phyloP scores from a whole-genome alignment of 2,329 filamentous ascomycete species.

The Fusarium pseudonygamai region DNA sequence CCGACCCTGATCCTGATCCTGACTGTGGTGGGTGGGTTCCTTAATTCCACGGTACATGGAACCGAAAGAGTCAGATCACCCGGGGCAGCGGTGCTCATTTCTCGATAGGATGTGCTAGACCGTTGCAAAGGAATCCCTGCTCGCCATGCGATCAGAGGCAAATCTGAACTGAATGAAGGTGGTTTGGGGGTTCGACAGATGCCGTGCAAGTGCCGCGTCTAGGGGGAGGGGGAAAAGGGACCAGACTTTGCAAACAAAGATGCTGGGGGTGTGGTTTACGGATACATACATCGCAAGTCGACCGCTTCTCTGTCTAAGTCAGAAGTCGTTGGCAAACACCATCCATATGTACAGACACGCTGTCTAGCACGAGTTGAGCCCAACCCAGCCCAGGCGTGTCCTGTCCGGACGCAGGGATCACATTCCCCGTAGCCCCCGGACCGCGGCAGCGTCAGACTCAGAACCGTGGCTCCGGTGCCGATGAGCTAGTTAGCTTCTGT shows the following conservation, averaged over 20 bases:
- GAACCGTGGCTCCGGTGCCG: conserved; percentile 44
- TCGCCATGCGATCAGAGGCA: conserved; percentile 30
- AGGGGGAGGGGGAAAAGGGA: background rate
- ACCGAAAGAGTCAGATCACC: conserved; percentile 35
- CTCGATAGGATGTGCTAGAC: conserved; percentile 14
- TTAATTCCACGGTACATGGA: conserved; percentile 20
- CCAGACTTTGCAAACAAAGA: background rate
- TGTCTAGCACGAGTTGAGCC: conserved; percentile 10
- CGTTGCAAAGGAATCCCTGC: conserved; percentile 23
- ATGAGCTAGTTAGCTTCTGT: conserved; percentile 14
- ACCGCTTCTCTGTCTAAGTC: conserved; percentile 18
- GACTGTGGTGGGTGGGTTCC: conserved; percentile 2
- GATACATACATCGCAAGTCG: background rate
- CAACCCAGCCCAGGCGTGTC: conserved; percentile 8
- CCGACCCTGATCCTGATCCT: background rate
- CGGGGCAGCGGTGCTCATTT: conserved; percentile 9
- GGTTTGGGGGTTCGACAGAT: conserved; percentile 17
- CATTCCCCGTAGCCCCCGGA: conserved; percentile 35
- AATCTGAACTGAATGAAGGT: conserved; percentile 6
- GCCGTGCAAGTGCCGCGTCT: conserved; percentile 34
- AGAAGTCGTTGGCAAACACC: conserved; percentile 17
- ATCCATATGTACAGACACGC: conserved; percentile 8
- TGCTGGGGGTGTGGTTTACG: background rate
- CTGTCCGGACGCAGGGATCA: conserved; percentile 34
- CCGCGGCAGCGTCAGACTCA: conserved; percentile 42